Evolutionary conservation across 257 asterid species (phyloP).

Genomic region (Nicotiana benthamiana): DNA sequence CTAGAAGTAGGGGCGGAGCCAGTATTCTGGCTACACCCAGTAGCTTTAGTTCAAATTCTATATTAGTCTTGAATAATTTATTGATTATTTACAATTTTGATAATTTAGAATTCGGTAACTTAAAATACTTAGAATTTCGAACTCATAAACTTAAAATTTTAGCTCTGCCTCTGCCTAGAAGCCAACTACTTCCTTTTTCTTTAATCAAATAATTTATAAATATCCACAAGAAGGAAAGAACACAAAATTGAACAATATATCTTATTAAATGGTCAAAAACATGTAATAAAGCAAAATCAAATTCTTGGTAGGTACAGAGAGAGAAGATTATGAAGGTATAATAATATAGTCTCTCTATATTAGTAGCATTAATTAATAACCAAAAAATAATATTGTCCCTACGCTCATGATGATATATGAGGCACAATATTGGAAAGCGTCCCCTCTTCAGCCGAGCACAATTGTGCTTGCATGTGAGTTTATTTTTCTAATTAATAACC

Average conservation of each 20-base stretch:
- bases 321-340: slow-evolving; percentile 9
- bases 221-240: not conserved
- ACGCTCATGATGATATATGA: slow-evolving; percentile 36
- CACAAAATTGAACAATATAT: not conserved
- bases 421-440: slow-evolving; percentile 16
- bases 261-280: slow-evolving; percentile 1
- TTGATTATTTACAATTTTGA: too few species aligned
- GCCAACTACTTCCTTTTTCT: not conserved
- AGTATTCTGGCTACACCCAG: too few species aligned
- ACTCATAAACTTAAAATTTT: too few species aligned
- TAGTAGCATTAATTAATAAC: too few species aligned
- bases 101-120: too few species aligned
- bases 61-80: too few species aligned
- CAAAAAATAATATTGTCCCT: slow-evolving; percentile 18
- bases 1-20: too few species aligned
- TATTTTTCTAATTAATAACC: not conserved
- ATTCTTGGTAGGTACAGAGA: slow-evolving; percentile 18
- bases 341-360: not conserved
- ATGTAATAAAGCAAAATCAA: not conserved
- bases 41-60: too few species aligned
- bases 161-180: too few species aligned
- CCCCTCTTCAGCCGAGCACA: not conserved
- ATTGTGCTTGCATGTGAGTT: slow-evolving; percentile 48
- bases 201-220: not conserved
- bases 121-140: too few species aligned